A percentile compares a stretch with the other conserved stretches of the same genome.
Conservation (phyloP, 495 filamentous ascomycete genomes). For the Extremus antarcticus region DNA sequence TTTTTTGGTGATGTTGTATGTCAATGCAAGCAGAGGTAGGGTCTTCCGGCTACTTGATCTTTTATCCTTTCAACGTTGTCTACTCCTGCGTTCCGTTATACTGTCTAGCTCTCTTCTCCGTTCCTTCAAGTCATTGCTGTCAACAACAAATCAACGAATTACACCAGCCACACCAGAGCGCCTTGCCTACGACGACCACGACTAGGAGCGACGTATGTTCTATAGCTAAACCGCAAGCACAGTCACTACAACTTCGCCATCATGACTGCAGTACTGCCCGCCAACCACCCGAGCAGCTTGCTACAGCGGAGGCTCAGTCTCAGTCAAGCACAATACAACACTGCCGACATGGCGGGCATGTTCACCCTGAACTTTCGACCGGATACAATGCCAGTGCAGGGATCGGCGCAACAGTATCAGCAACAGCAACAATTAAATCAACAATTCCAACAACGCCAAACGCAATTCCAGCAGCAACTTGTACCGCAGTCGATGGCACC, state of each 20-base stretch:
- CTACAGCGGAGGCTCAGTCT: conserved; percentile 11
- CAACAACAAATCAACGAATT: too few species aligned
- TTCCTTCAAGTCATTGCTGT: background rate
- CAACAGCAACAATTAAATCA: background rate
- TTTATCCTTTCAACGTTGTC: background rate
- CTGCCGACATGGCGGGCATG: conserved; percentile 3
- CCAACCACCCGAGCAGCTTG: conserved; percentile 4
- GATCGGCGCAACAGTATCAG: background rate
- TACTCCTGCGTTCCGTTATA: background rate
- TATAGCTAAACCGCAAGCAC: too few species aligned
- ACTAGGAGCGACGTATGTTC: too few species aligned
- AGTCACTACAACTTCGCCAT: background rate
- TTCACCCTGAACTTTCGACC: conserved; percentile 16
- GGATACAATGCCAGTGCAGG: background rate
- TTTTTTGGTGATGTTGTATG: background rate
- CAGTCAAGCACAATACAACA: conserved; percentile 11
- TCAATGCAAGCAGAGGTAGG: background rate
- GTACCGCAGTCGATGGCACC: background rate
- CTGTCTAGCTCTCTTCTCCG: background rate
- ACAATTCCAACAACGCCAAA: background rate
- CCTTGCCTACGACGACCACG: too few species aligned
- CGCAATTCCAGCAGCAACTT: background rate
- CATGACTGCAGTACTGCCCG: conserved; percentile 8
- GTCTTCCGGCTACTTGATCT: background rate
- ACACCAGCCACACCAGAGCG: too few species aligned